phyloP scores from a whole-genome alignment of 495 filamentous ascomycete species.

The Neurospora sublineolata region DNA sequence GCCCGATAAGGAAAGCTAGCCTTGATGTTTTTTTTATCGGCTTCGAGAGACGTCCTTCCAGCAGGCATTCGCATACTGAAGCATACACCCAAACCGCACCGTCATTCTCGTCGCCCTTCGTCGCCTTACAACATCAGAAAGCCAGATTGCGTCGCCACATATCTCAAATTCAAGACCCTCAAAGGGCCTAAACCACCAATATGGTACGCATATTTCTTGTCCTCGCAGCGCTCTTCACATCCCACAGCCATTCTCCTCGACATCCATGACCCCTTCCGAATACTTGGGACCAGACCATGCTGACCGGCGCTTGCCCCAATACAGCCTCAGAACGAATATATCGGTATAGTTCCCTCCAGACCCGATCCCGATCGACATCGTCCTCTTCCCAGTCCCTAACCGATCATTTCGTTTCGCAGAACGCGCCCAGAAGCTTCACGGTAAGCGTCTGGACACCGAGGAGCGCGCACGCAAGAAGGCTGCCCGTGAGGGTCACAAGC shows the following conservation, averaged over 20 bases:
- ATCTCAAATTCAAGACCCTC: slow-evolving; percentile 14
- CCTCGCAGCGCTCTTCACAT: neutral
- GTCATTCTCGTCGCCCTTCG: neutral
- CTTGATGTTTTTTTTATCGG: slow-evolving; percentile 6
- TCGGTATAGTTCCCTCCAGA: slow-evolving; percentile 35
- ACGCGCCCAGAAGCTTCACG: slow-evolving; percentile 29
- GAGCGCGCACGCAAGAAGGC: slow-evolving; percentile 79
- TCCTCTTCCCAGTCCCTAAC: neutral
- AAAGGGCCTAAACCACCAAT: slow-evolving; percentile 17
- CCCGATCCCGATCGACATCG: neutral
- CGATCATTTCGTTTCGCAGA: slow-evolving; percentile 8
- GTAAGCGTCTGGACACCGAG: slow-evolving; percentile 69
- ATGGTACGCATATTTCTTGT: slow-evolving; percentile 18
- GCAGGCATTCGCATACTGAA: neutral
- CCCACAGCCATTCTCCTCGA: slow-evolving; percentile 9
- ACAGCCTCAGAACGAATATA: slow-evolving; percentile 90
- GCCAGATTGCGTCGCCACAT: neutral
- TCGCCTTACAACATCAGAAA: neutral
- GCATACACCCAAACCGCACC: neutral
- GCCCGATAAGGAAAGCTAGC: neutral
- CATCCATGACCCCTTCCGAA: neutral
- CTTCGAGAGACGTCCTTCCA: neutral
- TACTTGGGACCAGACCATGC: neutral
- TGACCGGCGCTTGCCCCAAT: slow-evolving; percentile 5
- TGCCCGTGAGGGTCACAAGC: slow-evolving; percentile 78